Base-by-base conservation (phyloP, 164 flowering plant genomes). In the Platanus orientalis region DNA sequence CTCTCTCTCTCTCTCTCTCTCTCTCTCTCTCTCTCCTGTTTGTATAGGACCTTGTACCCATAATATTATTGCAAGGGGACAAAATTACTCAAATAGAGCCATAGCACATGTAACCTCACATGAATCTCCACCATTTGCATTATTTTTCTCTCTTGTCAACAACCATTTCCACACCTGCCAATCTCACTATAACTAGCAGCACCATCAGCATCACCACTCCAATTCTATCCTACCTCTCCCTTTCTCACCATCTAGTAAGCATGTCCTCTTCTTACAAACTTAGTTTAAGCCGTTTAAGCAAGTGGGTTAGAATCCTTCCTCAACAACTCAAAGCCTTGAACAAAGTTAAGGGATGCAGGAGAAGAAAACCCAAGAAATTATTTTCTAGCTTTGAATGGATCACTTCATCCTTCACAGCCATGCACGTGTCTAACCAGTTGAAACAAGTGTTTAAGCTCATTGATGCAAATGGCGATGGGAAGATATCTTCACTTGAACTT, bases 391-490 rank as follows among this genome's bases (percentile, higher is more conserved):
- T 71, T 61, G 69, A 78, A 54, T 59, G 63, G 66, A 32, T 73
- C 28, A 54, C 74, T 14, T 40, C 82, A 3, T 72, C 84, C 12
- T 79, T 80, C 17, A 58, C 78, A 0, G 60, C 83, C 59, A 80
- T 78, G 81, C 82, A 81, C 40, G 62, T 81, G 17, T 69, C 81
- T 2, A 73, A 54, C 69, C 92, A 89, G 36, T 51, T 82, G 57
- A 64, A 74, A 48, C 88, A 79, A 29, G 85, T 86, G 27, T 89
- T 89, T 76, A 73, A 81, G 29, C 74, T 84, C 69, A 78, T 89
- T 19, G 96, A 89, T 57, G 45, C 81, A 0, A 78, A 84, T 49
- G 87, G 92, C 0, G 92, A 89, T 39, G 96, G 90, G 6, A 84
- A 79, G 70, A 79, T 88, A 58, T 81, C 96, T 0, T 9, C 82